Conservation (phyloP, 352 stramenopile genomes). For the Globisporangium paroecandrum region DNA sequence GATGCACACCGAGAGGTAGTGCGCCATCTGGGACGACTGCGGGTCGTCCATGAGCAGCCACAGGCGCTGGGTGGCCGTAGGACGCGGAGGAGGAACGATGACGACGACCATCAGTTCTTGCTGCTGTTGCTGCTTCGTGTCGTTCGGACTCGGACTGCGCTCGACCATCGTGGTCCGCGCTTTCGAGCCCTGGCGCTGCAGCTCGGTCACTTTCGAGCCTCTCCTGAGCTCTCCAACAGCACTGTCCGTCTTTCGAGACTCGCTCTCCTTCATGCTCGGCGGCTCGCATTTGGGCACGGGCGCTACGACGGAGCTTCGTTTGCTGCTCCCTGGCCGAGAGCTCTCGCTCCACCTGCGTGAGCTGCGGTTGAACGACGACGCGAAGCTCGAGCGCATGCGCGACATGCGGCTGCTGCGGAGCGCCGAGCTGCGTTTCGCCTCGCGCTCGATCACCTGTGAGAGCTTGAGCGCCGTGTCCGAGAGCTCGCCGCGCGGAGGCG, state of each 20-base stretch:
- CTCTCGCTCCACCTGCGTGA: conserved; percentile 13
- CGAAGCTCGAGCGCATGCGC: conserved; percentile 29
- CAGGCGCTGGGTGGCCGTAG: conserved; percentile 9
- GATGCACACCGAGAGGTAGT: conserved; percentile 58
- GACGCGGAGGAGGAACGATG: neutral
- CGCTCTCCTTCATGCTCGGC: neutral
- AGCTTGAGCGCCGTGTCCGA: conserved; percentile 60
- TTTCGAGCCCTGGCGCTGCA: conserved; percentile 8
- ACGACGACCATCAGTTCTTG: conserved; percentile 3
- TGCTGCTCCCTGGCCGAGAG: conserved; percentile 4
- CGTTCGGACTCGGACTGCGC: neutral
- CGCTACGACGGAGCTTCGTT: neutral
- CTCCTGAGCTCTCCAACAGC: neutral
- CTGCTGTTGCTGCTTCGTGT: neutral
- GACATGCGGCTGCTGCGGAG: conserved; percentile 23
- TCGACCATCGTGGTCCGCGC: neutral
- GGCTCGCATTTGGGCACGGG: neutral
- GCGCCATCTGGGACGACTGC: conserved; percentile 52
- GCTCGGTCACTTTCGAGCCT: conserved; percentile 8
- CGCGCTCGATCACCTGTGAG: conserved; percentile 62
- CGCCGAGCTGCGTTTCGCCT: conserved; percentile 42
- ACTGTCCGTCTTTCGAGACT: neutral
- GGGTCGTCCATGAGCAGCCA: conserved; percentile 73
- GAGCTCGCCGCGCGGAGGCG: conserved; percentile 26
- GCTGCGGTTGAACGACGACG: conserved; percentile 28